Conservation (phyloP, 768 basidiomycete species). For the Rhodotorula diobovata region DNA sequence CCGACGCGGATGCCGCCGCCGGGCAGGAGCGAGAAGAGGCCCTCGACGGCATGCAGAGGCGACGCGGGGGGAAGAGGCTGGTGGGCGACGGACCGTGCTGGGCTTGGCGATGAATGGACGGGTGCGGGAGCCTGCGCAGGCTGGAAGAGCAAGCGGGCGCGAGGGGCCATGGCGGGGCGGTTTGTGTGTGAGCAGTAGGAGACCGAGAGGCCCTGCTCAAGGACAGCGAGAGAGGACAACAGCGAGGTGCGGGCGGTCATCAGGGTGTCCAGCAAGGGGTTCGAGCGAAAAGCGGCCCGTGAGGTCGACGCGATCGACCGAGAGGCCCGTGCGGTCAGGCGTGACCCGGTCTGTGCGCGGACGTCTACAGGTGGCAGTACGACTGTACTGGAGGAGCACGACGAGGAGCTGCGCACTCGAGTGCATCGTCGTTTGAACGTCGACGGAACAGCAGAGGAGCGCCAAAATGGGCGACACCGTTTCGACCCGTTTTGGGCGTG, state of each 20-base stretch:
- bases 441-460: too few species aligned
- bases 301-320: not conserved
- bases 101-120: not conserved
- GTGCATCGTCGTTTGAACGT: too few species aligned
- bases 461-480: too few species aligned
- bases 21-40: not conserved
- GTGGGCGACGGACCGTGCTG: not conserved
- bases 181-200: not conserved
- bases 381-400: too few species aligned
- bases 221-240: not conserved
- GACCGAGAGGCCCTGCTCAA: too few species aligned
- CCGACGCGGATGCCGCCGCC: conserved; percentile 11
- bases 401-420: too few species aligned
- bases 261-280: not conserved
- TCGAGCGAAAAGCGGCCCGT: not conserved
- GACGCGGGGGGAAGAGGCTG: not conserved
- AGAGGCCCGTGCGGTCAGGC: not conserved
- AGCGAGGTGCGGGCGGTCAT: not conserved
- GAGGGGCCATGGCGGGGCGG: not conserved
- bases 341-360: too few species aligned
- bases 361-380: too few species aligned
- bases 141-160: not conserved
- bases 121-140: not conserved
- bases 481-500: too few species aligned
- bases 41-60: not conserved